Evolutionary conservation across 208 protist genomes (phyloP).

Genomic region (Tritrichomonas foetus): DNA sequence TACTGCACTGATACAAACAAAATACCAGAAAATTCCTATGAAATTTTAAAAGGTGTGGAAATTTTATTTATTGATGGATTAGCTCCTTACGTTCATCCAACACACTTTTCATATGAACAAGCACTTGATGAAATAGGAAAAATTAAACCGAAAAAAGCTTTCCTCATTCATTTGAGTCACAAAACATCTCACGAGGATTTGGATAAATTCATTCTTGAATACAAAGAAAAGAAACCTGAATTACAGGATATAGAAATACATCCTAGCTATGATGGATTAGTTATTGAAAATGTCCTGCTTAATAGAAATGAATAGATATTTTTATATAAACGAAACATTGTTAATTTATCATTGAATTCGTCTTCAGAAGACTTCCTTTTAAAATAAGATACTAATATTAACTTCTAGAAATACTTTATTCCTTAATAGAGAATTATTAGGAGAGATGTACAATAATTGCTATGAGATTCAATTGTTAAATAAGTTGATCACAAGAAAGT

Average conservation of each 20-base stretch:
- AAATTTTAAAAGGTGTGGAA: background rate
- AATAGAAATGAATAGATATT: too few species aligned
- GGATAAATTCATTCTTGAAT: background rate
- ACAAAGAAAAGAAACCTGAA: background rate
- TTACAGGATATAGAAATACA: background rate
- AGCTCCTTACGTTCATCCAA: background rate
- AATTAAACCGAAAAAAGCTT: constrained; percentile 15
- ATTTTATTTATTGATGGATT: background rate
- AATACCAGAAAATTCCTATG: background rate
- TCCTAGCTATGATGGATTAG: background rate
- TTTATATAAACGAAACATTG: too few species aligned
- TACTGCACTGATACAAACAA: background rate
- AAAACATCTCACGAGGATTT: background rate
- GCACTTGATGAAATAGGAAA: background rate
- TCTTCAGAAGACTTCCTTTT: too few species aligned
- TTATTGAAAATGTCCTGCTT: background rate
- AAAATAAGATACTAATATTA: too few species aligned
- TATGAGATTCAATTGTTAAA: background rate
- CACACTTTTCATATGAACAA: background rate
- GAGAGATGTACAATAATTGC: too few species aligned
- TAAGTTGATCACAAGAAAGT: background rate
- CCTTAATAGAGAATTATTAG: too few species aligned
- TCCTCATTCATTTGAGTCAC: background rate
- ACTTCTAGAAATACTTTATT: too few species aligned
- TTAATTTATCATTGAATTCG: too few species aligned